A percentile compares a stretch with the other conserved stretches of the same genome.
phyloP scores from a whole-genome alignment of 768 basidiomycete species.

The Pleurotus salmoneostramineus region DNA sequence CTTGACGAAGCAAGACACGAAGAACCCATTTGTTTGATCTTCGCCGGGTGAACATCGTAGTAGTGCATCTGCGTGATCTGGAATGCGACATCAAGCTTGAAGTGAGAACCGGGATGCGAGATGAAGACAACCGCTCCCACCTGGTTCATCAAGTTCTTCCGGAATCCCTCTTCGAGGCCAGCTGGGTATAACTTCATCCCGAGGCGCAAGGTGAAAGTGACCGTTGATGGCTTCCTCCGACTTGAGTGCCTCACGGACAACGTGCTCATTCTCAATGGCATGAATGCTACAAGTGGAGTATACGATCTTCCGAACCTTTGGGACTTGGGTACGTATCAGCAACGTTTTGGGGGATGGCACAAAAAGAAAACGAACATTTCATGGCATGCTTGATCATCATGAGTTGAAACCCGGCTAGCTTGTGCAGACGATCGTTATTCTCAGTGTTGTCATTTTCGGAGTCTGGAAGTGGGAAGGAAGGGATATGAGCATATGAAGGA shows the following conservation, averaged over 20 bases:
- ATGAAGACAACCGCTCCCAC: slow-evolving; percentile 25
- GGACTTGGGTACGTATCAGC: slow-evolving; percentile 45
- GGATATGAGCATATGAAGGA: too few species aligned
- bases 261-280: slow-evolving; percentile 88
- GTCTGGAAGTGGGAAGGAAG: slow-evolving; percentile 28
- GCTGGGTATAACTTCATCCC: slow-evolving; percentile 62
- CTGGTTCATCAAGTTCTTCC: slow-evolving; percentile 55
- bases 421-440: slow-evolving; percentile 69
- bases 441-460: slow-evolving; percentile 48
- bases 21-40: slow-evolving; percentile 95
- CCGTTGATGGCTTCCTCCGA: slow-evolving; percentile 57
- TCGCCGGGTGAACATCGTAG: slow-evolving; percentile 76
- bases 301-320: slow-evolving; percentile 74
- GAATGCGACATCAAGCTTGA: background rate
- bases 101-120: background rate
- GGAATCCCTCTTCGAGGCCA: slow-evolving; percentile 82
- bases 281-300: slow-evolving; percentile 99
- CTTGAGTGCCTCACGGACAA: slow-evolving; percentile 69
- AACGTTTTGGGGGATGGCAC: slow-evolving; percentile 10
- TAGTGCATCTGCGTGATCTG: slow-evolving; percentile 56
- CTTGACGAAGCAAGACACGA: slow-evolving; percentile 87
- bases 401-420: slow-evolving; percentile 85
- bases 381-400: slow-evolving; percentile 93
- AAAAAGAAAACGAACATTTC: slow-evolving; percentile 58
- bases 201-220: slow-evolving; percentile 67